phyloP scores from a whole-genome alignment of 352 stramenopile species.

The Blastocystis sp. region DNA sequence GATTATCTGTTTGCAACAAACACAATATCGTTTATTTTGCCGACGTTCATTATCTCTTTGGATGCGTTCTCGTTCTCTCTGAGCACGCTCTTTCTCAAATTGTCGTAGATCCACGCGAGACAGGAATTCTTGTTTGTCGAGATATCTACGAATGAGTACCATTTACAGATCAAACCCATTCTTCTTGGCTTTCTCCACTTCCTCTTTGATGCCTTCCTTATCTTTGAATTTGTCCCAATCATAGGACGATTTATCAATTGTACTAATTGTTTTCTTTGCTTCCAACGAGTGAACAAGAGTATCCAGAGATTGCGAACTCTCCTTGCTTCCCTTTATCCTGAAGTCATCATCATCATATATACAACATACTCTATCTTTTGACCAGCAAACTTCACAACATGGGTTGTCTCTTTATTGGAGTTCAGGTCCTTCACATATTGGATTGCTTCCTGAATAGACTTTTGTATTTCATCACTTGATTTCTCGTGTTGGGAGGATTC shows the following conservation, averaged over 20 bases:
- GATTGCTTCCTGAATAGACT: neutral
- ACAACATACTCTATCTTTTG: conserved; percentile 72
- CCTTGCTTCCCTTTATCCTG: conserved; percentile 63
- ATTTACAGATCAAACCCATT: conserved; percentile 70
- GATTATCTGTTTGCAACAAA: neutral
- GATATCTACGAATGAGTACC: conserved; percentile 67
- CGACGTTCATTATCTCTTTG: conserved; percentile 4
- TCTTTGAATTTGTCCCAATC: conserved; percentile 84
- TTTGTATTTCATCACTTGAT: neutral
- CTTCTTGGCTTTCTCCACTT: conserved; percentile 79
- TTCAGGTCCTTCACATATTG: conserved; percentile 10
- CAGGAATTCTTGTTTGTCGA: conserved; percentile 83
- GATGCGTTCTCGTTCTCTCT: conserved; percentile 69
- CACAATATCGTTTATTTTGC: neutral
- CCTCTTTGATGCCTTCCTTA: conserved; percentile 77
- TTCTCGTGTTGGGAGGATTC: conserved; percentile 5
- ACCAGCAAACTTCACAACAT: conserved; percentile 77
- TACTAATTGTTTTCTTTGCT: conserved; percentile 77
- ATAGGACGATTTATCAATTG: conserved; percentile 81
- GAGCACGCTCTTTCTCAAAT: conserved; percentile 80
- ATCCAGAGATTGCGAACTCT: conserved; percentile 68
- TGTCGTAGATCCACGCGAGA: conserved; percentile 76
- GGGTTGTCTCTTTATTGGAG: conserved; percentile 65
- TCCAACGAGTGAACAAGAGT: conserved; percentile 73
- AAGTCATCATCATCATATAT: neutral